Evolutionary conservation across 2,329 filamentous ascomycete species (phyloP).

Genomic region (Diplodia corticola): DNA sequence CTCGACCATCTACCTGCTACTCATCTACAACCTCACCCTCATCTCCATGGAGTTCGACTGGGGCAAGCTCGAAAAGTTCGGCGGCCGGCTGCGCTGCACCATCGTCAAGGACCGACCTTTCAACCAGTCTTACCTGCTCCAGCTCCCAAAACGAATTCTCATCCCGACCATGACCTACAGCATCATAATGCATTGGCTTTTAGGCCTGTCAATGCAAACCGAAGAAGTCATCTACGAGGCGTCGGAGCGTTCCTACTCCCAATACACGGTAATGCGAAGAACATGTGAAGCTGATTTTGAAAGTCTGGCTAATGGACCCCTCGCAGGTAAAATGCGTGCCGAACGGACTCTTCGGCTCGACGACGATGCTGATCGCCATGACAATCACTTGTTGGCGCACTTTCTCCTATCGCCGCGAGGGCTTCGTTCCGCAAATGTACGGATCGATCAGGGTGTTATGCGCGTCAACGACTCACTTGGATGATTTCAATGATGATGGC

Average conservation of each 20-base stretch:
- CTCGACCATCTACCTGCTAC: slow-evolving; percentile 33
- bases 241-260: slow-evolving; percentile 23
- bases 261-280: not conserved
- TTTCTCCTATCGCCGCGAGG: slow-evolving; percentile 35
- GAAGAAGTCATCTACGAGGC: not conserved
- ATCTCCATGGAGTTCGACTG: slow-evolving; percentile 32
- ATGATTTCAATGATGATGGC: slow-evolving; percentile 28
- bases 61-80: slow-evolving; percentile 31
- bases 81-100: slow-evolving; percentile 32
- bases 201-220: not conserved
- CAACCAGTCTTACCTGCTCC: slow-evolving; percentile 32
- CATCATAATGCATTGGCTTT: slow-evolving; percentile 32
- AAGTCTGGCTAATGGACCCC: not conserved
- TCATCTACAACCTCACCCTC: slow-evolving; percentile 36
- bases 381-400: slow-evolving; percentile 35
- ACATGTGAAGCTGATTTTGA: not conserved
- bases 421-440: slow-evolving; percentile 38
- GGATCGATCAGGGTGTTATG: slow-evolving; percentile 34
- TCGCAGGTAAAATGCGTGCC: not conserved
- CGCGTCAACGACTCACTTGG: slow-evolving; percentile 31
- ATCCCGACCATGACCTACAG: slow-evolving; percentile 34
- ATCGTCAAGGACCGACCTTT: slow-evolving; percentile 34
- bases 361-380: slow-evolving; percentile 33
- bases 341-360: slow-evolving; percentile 28
- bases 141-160: slow-evolving; percentile 33